These are phyloP conservation scores for Zangia roseola DNA, from an alignment of 768 basidiomycete genomes.

Conservation along the genomic window DNA sequence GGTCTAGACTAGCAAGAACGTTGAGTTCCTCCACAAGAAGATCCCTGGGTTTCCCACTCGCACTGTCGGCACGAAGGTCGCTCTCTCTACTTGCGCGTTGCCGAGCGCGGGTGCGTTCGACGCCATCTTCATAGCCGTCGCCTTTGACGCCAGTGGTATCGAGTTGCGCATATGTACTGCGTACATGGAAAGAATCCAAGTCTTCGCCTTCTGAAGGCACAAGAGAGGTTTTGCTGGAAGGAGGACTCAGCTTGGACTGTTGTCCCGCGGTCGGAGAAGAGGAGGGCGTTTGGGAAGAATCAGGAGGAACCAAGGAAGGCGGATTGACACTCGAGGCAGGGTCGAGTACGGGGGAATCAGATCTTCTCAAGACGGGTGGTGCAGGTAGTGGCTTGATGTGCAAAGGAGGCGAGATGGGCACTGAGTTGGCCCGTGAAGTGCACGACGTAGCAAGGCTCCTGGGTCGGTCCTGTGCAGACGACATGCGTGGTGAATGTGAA, in stretches of 20 bases:
- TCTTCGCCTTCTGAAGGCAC: conserved; percentile 80
- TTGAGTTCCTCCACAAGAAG: conserved; percentile 72
- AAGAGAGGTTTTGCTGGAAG: conserved; percentile 57
- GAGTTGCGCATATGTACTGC: conserved; percentile 87
- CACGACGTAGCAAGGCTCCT: conserved; percentile 30
- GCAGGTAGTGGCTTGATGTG: conserved; percentile 23
- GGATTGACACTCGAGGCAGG: conserved; percentile 17
- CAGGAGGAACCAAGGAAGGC: conserved; percentile 23
- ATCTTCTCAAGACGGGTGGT: conserved; percentile 22
- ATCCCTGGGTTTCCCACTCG: conserved; percentile 60
- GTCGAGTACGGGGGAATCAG: conserved; percentile 27
- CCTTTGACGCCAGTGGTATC: conserved; percentile 89
- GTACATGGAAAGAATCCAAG: conserved; percentile 76
- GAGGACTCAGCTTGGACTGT: conserved; percentile 32
- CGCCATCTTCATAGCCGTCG: conserved; percentile 91
- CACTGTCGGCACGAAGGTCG: conserved; percentile 57
- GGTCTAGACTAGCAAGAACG: conserved; percentile 76
- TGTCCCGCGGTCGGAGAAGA: conserved; percentile 25
- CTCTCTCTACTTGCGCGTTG: conserved; percentile 53
- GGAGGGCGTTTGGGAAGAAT: conserved; percentile 39
- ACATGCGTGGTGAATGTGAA: conserved; percentile 27
- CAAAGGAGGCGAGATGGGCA: conserved; percentile 14
- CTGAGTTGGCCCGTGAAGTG: conserved; percentile 23
- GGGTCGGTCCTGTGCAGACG: conserved; percentile 13
- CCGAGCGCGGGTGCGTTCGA: conserved; percentile 87